Evolutionary conservation across 1,139 yeast species (phyloP).

Genomic region (Geotrichum siamense): DNA sequence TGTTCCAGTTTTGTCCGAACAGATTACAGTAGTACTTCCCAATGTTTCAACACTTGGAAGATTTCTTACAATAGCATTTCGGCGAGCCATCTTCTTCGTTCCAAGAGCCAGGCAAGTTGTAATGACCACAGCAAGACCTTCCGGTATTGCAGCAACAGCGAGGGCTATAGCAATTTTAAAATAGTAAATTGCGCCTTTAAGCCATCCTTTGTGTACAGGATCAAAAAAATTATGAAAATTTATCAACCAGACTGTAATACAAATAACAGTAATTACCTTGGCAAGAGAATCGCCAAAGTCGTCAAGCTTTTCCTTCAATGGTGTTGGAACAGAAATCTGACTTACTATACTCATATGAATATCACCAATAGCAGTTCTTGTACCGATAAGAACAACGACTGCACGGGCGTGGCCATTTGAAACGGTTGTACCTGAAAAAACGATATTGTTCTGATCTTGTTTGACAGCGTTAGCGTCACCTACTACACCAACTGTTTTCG

Average conservation of each 20-base stretch:
- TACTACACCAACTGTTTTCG: conserved; percentile 32
- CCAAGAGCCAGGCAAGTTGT: conserved; percentile 48
- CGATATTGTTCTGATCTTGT: conserved; percentile 44
- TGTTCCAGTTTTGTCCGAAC: conserved; percentile 72
- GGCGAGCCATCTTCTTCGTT: conserved; percentile 44
- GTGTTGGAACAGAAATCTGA: conserved; percentile 31
- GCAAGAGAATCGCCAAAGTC: conserved; percentile 39
- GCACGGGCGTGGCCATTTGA: conserved; percentile 44
- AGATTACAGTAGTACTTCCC: conserved; percentile 43
- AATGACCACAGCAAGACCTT: conserved; percentile 45
- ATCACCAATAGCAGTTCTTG: conserved; percentile 42
- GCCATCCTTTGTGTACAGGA: conserved; percentile 38
- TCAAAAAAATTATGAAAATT: conserved; percentile 38
- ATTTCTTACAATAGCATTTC: conserved; percentile 45
- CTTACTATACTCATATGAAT: conserved; percentile 38
- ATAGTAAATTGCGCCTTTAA: conserved; percentile 43
- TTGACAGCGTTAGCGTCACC: conserved; percentile 36
- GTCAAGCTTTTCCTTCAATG: conserved; percentile 36
- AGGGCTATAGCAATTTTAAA: conserved; percentile 47
- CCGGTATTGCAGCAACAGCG: conserved; percentile 48
- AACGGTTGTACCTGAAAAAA: conserved; percentile 42
- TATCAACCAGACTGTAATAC: conserved; percentile 42
- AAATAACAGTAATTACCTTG: conserved; percentile 39
- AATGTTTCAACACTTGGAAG: conserved; percentile 36
- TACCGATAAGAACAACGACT: conserved; percentile 40